Base-by-base conservation (phyloP, 495 filamentous ascomycete species). In the Aspergillus diversus region DNA sequence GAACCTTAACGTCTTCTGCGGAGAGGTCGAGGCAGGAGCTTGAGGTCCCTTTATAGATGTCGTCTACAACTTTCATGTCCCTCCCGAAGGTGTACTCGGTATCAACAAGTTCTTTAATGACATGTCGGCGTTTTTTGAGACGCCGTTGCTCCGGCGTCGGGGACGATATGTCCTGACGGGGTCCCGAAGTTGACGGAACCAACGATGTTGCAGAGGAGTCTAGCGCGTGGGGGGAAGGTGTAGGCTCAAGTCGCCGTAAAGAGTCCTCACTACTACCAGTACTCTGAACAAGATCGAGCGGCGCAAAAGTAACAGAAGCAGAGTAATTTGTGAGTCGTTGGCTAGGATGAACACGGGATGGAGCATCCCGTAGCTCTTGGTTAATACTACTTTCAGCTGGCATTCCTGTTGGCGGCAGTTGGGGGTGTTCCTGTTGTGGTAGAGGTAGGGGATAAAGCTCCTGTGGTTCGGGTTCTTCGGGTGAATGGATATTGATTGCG, bases 21-120 rank as follows among this genome's bases (percentile, higher is more conserved):
- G 89, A 91, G n/a, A 97, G 83, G 56, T 91, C 85, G 17, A 92
- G 84, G 51, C 89, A 90, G 16, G 92, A 88, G 63, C 90, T 89
- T 0, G 92, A 92, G 0, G 95, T 97, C n/a, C 90, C 92, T 74
- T 93, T 96, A 80, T 97, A 99, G 49, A 98, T 97, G 68, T 97
- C 92, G 69, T 96, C 91, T 6, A 96, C 88, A 43, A 99, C 92
- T 67, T 90, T 96, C 92, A 99, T 94, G 75, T 99, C 95, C 63
- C 89, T 84, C 50, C 92, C 83, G 73, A 93, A 98, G 15, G 86
- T 85, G 33, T 89, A 85, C 71, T 99, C 95, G 4, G 96, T 99
- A 66, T 96, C 92, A 43, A 97, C 84, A 21, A 99, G 80, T 73
- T 99, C 95, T 65, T 92, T 90, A 65, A 99, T 90, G 57, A 94